Base-by-base conservation (phyloP, 495 filamentous ascomycete species). In the Ramalina peruviana region DNA sequence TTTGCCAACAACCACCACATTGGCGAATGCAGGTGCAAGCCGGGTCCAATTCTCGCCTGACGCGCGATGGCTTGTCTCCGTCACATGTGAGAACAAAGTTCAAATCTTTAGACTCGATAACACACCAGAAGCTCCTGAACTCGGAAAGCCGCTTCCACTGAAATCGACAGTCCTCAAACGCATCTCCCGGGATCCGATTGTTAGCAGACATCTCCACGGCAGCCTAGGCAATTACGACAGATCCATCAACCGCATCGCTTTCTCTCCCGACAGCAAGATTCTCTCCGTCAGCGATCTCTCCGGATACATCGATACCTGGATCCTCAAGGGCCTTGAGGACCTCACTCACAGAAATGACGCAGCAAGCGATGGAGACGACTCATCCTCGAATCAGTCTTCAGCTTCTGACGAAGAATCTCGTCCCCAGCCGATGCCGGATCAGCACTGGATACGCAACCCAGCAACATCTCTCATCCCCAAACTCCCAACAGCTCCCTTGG, bases 281-380 rank as follows among this genome's bases (percentile, higher is more conserved):
- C 62, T 97, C 15, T 85, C 80, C 7, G 76, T 80, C 13, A 79
- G 81, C 33, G 93, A 96, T 63, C 60, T 97, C 20, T 80, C 81
- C 43, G 93, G 93, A 25, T 83, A 80, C 62, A 73, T 99, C 26
- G 89, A 96, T 60, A 86, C 80, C 13, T 99, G 87, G 80, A 64
- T 85, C 4, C 64, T 96, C 26, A 71, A 76, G 51, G 73, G 70
- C 37, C 72, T 71, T 20, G 67, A 72, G 56, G 72, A 73, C 40
- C 43, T 60, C 4, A 49, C 17, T 25, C 55, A 60, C 40, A 25
- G 27, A 11, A 39, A 49, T 2, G 5, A n/a, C 2, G 39, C 43
- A 43, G 54, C 61, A 37, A 41, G 50, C 19, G 46, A 55, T 46
- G 46, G 57, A 20, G 56, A 60, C 44, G 51, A 40, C 16, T 37